Evolutionary conservation across 306 rosid genomes (phyloP).

Genomic region (Senna tora): DNA sequence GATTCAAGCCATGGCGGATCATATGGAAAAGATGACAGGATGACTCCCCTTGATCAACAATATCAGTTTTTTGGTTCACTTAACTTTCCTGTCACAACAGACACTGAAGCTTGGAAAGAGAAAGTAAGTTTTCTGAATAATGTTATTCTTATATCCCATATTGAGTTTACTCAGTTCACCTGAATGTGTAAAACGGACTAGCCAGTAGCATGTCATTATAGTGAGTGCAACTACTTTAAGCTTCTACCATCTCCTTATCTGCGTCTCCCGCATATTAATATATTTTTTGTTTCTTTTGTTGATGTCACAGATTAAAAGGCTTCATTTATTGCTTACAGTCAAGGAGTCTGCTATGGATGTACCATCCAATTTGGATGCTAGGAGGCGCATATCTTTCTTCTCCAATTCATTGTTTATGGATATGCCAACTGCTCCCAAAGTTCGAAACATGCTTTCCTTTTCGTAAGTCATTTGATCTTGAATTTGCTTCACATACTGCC

Average conservation of each 20-base stretch:
- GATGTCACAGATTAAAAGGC: slow-evolving; percentile 72
- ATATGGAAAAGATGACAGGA: slow-evolving; percentile 60
- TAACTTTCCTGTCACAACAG: slow-evolving; percentile 62
- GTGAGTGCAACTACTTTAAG: slow-evolving; percentile 12
- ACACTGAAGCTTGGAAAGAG: slow-evolving; percentile 89
- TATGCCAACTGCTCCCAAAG: slow-evolving; percentile 96
- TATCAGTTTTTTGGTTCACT: slow-evolving; percentile 63
- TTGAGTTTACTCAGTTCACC: slow-evolving; percentile 15
- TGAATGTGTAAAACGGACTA: slow-evolving; percentile 9
- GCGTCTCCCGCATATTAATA: slow-evolving; percentile 24
- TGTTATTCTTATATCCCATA: background rate
- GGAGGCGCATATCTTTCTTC: slow-evolving; percentile 92
- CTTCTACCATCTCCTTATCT: slow-evolving; percentile 4
- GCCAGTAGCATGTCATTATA: background rate
- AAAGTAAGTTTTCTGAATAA: slow-evolving; percentile 55
- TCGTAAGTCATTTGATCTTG: slow-evolving; percentile 62
- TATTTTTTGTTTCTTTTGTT: slow-evolving; percentile 29
- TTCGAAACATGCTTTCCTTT: slow-evolving; percentile 92
- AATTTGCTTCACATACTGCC: slow-evolving; percentile 22
- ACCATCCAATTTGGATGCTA: slow-evolving; percentile 95
- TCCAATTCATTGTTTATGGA: slow-evolving; percentile 96
- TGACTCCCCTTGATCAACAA: slow-evolving; percentile 73
- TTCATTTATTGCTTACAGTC: slow-evolving; percentile 88
- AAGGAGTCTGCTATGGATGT: slow-evolving; percentile 99
- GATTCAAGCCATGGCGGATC: slow-evolving; percentile 83